Evolutionary conservation across 169 alveolate species (phyloP).

Genomic region (Plasmodium sp.): DNA sequence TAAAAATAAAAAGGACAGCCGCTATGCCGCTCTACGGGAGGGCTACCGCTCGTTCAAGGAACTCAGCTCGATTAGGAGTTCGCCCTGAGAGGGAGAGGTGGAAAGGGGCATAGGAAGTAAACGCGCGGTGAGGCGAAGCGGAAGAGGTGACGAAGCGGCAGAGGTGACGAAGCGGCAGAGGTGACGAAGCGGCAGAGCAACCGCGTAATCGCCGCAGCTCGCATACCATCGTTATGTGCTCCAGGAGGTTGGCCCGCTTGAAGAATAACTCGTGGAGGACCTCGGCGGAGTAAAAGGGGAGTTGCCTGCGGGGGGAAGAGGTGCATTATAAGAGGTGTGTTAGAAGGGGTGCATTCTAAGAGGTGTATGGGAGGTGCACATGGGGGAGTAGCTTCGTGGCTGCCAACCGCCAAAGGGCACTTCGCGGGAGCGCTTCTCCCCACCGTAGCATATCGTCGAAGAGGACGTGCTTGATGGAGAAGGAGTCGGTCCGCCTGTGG

Average conservation of each 20-base stretch:
- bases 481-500: conserved; percentile 4
- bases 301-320: conserved; percentile 21
- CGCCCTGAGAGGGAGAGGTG: conserved; percentile 9
- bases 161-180: no score
- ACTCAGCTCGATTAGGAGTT: conserved; percentile 27
- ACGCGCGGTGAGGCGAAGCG: not conserved
- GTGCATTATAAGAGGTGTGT: not conserved
- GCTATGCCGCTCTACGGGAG: not conserved
- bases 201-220: not conserved
- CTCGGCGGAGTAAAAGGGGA: conserved; percentile 56
- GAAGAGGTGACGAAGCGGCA: no score
- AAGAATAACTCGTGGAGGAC: conserved; percentile 37
- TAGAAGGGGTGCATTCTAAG: not conserved
- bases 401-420: not conserved
- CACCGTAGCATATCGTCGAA: conserved; percentile 43
- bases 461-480: not conserved
- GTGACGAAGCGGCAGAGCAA: not conserved
- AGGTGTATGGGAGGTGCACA: not conserved
- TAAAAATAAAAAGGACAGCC: not conserved
- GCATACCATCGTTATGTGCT: conserved; percentile 40
- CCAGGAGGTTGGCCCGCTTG: conserved; percentile 21
- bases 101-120: not conserved
- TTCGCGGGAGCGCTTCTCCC: not conserved
- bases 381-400: not conserved
- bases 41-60: not conserved